A percentile compares a stretch with the other conserved stretches of the same genome.
Evolutionary conservation across 805 yeast species (phyloP).

Genomic region (Nematodospora valgi): DNA sequence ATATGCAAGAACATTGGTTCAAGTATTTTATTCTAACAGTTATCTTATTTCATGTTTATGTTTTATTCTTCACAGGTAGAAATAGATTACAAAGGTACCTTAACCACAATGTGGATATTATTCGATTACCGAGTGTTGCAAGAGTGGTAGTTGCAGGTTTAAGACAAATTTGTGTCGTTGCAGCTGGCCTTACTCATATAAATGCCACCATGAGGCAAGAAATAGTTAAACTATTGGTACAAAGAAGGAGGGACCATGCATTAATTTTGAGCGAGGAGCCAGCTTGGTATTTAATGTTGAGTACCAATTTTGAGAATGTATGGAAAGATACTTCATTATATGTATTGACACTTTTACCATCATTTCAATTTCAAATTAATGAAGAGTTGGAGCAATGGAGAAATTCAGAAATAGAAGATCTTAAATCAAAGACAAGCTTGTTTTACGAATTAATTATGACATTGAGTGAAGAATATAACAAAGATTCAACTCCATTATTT

Average conservation of each 20-base stretch:
- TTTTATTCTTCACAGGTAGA: conserved; percentile 8
- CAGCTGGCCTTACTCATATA: neutral
- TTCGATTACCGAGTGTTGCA: conserved; percentile 1
- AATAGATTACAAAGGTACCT: conserved; percentile 5
- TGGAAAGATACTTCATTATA: conserved; percentile 18
- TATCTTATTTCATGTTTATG: conserved; percentile 5
- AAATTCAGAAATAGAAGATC: conserved; percentile 14
- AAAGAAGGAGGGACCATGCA: conserved; percentile 23
- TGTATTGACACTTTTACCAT: conserved; percentile 16
- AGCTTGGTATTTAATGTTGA: conserved; percentile 6
- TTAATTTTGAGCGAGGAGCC: conserved; percentile 10
- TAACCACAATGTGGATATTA: neutral
- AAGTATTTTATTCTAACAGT: conserved; percentile 1
- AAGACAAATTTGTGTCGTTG: neutral
- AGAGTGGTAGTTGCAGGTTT: conserved; percentile 1
- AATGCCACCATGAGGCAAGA: conserved; percentile 7
- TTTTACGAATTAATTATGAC: conserved; percentile 8
- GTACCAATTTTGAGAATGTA: conserved; percentile 12
- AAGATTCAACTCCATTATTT: conserved; percentile 6
- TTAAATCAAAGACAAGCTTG: conserved; percentile 9
- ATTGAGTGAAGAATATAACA: conserved; percentile 10
- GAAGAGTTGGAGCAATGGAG: conserved; percentile 16
- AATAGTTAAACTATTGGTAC: conserved; percentile 13
- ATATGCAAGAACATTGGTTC: conserved; percentile 6
- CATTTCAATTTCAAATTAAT: conserved; percentile 11